Percentiles rank a stretch among this genome's conserved stretches.
These are phyloP conservation scores for Corylus heterophylla DNA, from an alignment of 306 rosid species.

Conservation along the genomic window DNA sequence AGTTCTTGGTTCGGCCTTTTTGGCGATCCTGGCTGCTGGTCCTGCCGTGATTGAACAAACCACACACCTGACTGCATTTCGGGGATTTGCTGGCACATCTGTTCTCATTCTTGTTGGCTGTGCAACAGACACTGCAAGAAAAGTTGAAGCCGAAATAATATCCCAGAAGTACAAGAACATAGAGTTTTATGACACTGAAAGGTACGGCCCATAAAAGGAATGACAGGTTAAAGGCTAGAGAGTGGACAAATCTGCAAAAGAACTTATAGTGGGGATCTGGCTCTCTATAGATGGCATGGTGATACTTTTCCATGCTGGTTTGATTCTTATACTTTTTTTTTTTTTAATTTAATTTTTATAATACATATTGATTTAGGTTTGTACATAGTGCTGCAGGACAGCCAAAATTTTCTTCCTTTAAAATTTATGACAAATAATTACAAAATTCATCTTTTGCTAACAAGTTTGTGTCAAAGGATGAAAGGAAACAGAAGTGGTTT, in stretches of 20 bases:
- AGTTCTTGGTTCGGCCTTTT: conserved; percentile 87
- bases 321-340: background rate
- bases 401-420: background rate
- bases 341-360: background rate
- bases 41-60: conserved; percentile 86
- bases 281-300: background rate
- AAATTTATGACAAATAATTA: background rate
- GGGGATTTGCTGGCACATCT: conserved; percentile 97
- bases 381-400: conserved; percentile 43
- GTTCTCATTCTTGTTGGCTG: conserved; percentile 97
- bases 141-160: conserved; percentile 91
- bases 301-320: conserved; percentile 2
- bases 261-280: conserved; percentile 3
- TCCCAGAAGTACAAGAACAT: conserved; percentile 94
- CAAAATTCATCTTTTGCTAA: background rate
- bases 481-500: background rate
- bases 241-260: background rate
- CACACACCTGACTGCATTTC: conserved; percentile 85
- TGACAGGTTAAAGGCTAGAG: conserved; percentile 23
- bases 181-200: conserved; percentile 80
- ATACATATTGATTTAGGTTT: conserved; percentile 29
- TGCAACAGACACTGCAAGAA: conserved; percentile 93
- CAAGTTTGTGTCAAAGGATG: background rate
- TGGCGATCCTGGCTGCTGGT: conserved; percentile 91
- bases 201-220: conserved; percentile 41